Evolutionary conservation across 2,329 filamentous ascomycete species (phyloP).

Genomic region (Arthrobotrys musiformis): DNA sequence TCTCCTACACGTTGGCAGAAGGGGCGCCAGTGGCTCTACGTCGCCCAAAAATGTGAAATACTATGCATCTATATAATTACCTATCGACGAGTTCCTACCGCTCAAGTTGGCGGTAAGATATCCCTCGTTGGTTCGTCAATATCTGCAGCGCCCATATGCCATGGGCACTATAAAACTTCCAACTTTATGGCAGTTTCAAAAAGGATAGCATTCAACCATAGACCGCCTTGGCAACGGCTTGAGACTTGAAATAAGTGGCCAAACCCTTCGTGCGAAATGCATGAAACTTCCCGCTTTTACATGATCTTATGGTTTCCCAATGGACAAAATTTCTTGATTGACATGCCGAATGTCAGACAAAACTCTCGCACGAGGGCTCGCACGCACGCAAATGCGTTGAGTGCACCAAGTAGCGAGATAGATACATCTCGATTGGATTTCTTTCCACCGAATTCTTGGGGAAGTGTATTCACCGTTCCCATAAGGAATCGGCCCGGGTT

Average conservation of each 20-base stretch:
- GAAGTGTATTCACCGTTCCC: slow-evolving; percentile 17
- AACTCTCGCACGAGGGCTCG: not conserved
- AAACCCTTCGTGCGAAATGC: slow-evolving; percentile 11
- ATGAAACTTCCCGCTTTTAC: slow-evolving; percentile 11
- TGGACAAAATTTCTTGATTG: too few species aligned
- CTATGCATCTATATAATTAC: too few species aligned
- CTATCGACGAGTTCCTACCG: slow-evolving; percentile 27
- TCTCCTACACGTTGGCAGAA: not conserved
- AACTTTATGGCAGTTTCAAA: not conserved
- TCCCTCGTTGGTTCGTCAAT: not conserved
- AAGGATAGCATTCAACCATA: not conserved
- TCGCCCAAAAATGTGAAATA: not conserved
- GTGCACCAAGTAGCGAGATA: not conserved
- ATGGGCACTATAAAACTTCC: not conserved
- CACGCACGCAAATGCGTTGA: too few species aligned
- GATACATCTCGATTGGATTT: not conserved
- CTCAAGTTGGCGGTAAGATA: not conserved
- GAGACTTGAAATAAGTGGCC: not conserved
- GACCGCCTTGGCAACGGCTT: slow-evolving; percentile 40
- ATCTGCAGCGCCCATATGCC: slow-evolving; percentile 3
- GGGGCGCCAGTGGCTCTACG: not conserved
- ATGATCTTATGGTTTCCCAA: not conserved
- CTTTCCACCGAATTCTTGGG: not conserved
- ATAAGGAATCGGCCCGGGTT: slow-evolving; percentile 21
- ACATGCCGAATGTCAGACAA: not conserved